These are phyloP conservation scores for Anacardium occidentale DNA, from an alignment of 345 rosid species.

Conservation along the genomic window DNA sequence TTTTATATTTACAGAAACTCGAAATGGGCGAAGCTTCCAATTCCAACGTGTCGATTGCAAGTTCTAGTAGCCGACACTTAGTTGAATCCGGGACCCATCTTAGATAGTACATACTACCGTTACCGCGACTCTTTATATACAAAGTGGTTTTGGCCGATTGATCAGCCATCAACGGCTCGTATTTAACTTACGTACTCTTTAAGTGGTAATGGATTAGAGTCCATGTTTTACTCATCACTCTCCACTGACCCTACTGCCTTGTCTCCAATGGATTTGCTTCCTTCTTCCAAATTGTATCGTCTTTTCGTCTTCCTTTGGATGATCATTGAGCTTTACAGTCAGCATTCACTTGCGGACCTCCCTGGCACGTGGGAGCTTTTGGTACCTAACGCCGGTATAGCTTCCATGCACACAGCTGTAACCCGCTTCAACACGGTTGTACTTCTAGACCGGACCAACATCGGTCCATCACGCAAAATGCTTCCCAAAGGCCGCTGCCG, in stretches of 20 bases:
- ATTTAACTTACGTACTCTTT: neutral
- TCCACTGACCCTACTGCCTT: neutral
- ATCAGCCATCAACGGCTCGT: neutral
- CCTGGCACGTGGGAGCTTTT: conserved; percentile 88
- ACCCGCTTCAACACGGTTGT: conserved; percentile 94
- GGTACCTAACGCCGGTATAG: conserved; percentile 66
- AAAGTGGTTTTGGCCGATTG: too few relatives aligned
- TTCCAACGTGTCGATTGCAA: neutral
- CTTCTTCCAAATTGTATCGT: conserved; percentile 14
- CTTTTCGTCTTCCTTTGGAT: conserved; percentile 9
- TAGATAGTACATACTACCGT: neutral
- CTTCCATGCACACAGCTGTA: conserved; percentile 96
- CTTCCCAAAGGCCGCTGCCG: conserved; percentile 65
- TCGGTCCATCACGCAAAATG: conserved; percentile 67
- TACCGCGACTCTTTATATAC: neutral
- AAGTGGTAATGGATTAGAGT: neutral
- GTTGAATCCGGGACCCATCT: neutral
- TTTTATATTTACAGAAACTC: neutral
- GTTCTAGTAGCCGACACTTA: conserved; percentile 9
- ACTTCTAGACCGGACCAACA: conserved; percentile 83
- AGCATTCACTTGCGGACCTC: conserved; percentile 39
- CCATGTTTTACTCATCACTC: neutral
- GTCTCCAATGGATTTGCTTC: conserved; percentile 15
- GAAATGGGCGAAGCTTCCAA: neutral
- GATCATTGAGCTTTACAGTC: neutral